A percentile compares a stretch with the other conserved stretches of the same genome.
Evolutionary conservation across 208 protist genomes (phyloP).

Genomic region (Wallacemonas rigidus): DNA sequence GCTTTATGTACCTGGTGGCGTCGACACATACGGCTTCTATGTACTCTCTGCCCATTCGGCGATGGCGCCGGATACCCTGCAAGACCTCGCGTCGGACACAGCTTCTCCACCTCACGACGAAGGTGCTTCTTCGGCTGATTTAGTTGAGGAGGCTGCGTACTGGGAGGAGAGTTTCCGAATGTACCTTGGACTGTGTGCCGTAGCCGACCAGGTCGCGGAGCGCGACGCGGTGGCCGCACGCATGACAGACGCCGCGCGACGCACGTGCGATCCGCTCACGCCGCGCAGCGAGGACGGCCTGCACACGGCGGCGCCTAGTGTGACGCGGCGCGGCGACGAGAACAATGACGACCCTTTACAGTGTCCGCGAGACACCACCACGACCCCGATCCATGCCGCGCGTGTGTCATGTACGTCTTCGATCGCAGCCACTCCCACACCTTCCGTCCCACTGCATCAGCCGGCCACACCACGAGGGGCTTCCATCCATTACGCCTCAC

Average conservation of each 20-base stretch:
- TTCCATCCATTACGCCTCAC: neutral
- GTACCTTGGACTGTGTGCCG: slow-evolving; percentile 22
- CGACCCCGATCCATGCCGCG: too few species aligned
- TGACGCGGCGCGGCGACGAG: too few species aligned
- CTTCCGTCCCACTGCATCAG: too few species aligned
- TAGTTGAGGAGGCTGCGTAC: slow-evolving; percentile 21
- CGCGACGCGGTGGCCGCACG: neutral
- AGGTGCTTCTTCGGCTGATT: neutral
- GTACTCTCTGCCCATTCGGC: slow-evolving; percentile 1
- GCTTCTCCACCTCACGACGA: neutral
- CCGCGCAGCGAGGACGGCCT: too few species aligned
- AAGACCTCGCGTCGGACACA: neutral
- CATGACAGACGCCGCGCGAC: too few species aligned
- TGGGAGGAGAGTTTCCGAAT: slow-evolving; percentile 24
- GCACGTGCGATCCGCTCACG: too few species aligned
- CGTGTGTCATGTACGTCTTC: too few species aligned
- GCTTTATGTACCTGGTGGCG: slow-evolving; percentile 19
- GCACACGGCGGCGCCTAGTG: too few species aligned
- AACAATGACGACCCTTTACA: too few species aligned
- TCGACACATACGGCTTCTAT: slow-evolving; percentile 28
- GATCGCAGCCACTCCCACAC: too few species aligned
- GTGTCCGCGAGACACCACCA: too few species aligned
- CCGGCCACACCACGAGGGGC: too few species aligned
- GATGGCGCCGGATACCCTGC: slow-evolving; percentile 12
- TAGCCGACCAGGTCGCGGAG: neutral